Conservation (phyloP, 2,329 filamentous ascomycete genomes). For the Pyricularia sp. region DNA sequence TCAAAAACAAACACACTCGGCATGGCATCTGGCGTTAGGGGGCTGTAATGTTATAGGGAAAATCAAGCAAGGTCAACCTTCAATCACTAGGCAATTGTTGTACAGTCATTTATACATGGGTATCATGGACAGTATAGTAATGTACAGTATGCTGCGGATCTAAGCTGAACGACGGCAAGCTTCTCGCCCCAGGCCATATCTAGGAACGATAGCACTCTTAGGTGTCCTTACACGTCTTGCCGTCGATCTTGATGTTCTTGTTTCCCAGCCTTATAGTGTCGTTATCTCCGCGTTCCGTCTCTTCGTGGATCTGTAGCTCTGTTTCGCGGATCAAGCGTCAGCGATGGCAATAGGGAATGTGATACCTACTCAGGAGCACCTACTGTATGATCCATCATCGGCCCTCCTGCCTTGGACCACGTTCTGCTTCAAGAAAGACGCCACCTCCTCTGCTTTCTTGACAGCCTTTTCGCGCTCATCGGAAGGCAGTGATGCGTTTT, state of each 20-base stretch:
- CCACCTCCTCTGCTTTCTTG: slow-evolving; percentile 72
- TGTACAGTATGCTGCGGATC: background rate
- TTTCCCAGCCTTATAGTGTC: slow-evolving; percentile 68
- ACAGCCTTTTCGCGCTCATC: slow-evolving; percentile 55
- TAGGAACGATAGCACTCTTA: background rate
- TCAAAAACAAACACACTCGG: background rate
- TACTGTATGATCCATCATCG: slow-evolving; percentile 50
- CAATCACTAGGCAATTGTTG: background rate
- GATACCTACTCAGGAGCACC: slow-evolving; percentile 21
- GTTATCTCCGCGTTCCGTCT: slow-evolving; percentile 90
- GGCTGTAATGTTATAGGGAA: background rate
- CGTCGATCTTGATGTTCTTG: slow-evolving; percentile 21
- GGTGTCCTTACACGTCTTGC: slow-evolving; percentile 17
- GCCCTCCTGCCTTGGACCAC: slow-evolving; percentile 69
- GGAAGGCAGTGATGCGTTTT: slow-evolving; percentile 49
- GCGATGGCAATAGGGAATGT: background rate
- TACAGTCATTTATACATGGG: slow-evolving; percentile 3
- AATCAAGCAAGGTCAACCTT: background rate
- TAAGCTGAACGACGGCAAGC: background rate
- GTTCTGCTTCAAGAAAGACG: slow-evolving; percentile 70
- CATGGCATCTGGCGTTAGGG: slow-evolving; percentile 1
- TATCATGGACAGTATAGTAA: slow-evolving; percentile 4
- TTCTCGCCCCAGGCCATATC: background rate
- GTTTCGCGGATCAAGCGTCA: background rate
- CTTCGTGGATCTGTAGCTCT: slow-evolving; percentile 83